Base-by-base conservation (phyloP, 202 grass and related monocot species). In the Carex arenaria region DNA sequence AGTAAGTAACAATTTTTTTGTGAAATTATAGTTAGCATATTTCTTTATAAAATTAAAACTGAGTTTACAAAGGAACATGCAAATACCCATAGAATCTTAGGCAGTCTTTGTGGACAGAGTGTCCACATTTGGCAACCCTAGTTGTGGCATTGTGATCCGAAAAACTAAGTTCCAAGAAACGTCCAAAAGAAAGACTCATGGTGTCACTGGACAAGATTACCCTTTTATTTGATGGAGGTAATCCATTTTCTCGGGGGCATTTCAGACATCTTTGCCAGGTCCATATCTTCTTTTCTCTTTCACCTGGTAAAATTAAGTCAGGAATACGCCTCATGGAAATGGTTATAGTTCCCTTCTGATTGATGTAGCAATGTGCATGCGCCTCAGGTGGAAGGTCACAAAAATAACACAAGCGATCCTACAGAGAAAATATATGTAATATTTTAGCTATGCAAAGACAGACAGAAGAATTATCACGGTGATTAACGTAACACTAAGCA, bases 121-220 rank as follows among this genome's bases (percentile, higher is more conserved):
- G 96, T 26, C 96, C 96, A 59, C 96, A 99, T 71, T 90, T 86
- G 40, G 96, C 93, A 34, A 99, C 91, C 84, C 96, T 88, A 92
- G 91, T 99, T 89, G 93, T 88, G 73, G 93, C 91, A 88, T 93
- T 91, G 85, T 96, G 89, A 59, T 99, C 94, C 84, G 96, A 93
- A 86, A 99, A 99, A 72, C 93, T 95, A 84, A 99, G 93, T 80
- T 99, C 96, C 85, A 99, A 95, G 89, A 95, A 99, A 85, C 94
- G 93, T 82, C 96, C 96, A 84, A 99, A 92, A 82, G 96, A 99
- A 64, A 99, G 91, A 86, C 96, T 90, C 96, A 93, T 95, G 83
- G 93, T 91, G 87, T 93, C 96, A 85, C 93, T 90, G 82, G 93
- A 99, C 89, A 99, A 95, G 18, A 96, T 89, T 86, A 92, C 90